Base-by-base conservation (phyloP, 176 grass and related monocot species). In the Cenchrus purpureus region DNA sequence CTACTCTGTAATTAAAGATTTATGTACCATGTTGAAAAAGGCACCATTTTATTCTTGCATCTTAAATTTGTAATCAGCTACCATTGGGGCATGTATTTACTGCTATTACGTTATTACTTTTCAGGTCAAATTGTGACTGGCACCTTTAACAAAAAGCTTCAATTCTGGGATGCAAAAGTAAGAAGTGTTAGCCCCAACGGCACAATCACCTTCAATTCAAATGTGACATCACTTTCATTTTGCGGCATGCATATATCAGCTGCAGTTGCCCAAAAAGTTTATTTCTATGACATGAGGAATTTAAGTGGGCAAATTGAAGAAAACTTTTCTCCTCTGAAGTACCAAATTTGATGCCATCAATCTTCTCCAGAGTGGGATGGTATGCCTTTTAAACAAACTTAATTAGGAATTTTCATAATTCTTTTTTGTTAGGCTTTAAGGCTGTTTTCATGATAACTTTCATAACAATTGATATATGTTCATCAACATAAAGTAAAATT, bases 221-320 rank as follows among this genome's bases (percentile, higher is more conserved):
- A 90, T 80, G 78, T 87, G 52, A 67, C 53, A 71, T 97, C 94
- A 70, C 76, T 97, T 85, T 91, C 91, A 77, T 29, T 97, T 10
- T 93, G 89, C 4, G 74, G 82, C 40, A 74, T 85, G 63, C 85
- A 91, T 87, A 71, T 93, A 91, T 73, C 91, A 77, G 89, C 64
- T 0, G 74, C 91, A 77, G 79, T 77, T 90, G 86, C 76, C 11
- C 91, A 25, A 79, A 63, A 84, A 85, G 82, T 97, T 56, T 80
- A 82, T 54, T 17, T 76, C 37, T 92, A 93, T 85, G 94, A 93
- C 71, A 61, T 86, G 82, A 85, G 94, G 57, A 93, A 93, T 73
- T 68, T 97, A 56, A 81, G 65, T 31, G 75, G 20, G 70, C 86
- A 82, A 77, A 85, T 91, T 57, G 80, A 85, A 74, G 22, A 15